Conservation (phyloP, 2,329 filamentous ascomycete species). For the Penicillium decumbens region DNA sequence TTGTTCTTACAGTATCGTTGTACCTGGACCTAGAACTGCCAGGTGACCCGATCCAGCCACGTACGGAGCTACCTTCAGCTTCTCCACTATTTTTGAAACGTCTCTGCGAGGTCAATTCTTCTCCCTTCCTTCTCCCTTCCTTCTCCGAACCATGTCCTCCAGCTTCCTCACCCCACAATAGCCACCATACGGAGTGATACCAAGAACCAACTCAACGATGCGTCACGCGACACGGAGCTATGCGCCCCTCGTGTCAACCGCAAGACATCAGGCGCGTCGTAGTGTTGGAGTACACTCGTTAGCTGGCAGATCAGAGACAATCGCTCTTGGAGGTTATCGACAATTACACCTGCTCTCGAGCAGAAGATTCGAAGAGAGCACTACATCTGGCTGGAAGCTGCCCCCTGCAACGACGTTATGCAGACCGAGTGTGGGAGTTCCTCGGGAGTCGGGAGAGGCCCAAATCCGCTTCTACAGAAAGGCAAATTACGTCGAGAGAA, state of each 20-base stretch:
- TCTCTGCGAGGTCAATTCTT: no score
- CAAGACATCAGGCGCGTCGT: conserved; percentile 1
- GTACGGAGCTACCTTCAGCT: background rate
- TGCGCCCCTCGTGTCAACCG: conserved; percentile 8
- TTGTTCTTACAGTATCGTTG: background rate
- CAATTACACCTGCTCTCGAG: background rate
- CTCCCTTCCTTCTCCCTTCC: no score
- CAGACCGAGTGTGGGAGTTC: background rate
- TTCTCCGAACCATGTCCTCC: background rate
- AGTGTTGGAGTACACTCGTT: background rate
- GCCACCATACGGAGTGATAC: background rate
- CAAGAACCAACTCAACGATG: conserved; percentile 6
- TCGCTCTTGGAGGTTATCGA: background rate
- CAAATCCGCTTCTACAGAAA: conserved; percentile 15
- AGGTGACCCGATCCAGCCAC: background rate
- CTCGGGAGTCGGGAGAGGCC: background rate
- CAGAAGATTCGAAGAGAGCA: background rate
- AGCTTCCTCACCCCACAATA: background rate
- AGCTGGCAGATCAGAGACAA: background rate
- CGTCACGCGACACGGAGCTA: conserved; percentile 8
- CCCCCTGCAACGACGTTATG: background rate
- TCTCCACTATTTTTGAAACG: conserved; percentile 2
- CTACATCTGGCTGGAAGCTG: background rate
- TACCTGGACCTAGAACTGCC: conserved; percentile 4
- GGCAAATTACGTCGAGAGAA: conserved; percentile 15